These are phyloP conservation scores for Mimosa bimucronata DNA, from an alignment of 306 rosid species.

Conservation along the genomic window DNA sequence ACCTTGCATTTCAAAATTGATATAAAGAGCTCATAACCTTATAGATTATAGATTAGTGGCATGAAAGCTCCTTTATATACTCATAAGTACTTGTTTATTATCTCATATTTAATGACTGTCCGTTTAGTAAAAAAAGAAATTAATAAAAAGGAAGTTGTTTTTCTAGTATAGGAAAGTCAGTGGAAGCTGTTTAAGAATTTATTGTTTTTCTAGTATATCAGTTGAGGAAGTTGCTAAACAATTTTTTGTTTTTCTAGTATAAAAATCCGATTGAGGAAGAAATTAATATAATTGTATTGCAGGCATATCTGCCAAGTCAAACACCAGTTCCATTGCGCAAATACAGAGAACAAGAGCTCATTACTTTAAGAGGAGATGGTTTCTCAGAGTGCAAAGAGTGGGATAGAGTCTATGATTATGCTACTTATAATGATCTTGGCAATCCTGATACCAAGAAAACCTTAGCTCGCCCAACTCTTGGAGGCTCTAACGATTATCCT, in stretches of 20 bases:
- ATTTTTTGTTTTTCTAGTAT: not conserved
- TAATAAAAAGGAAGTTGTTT: too few relatives aligned
- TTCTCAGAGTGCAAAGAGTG: conserved; percentile 53
- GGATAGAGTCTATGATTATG: conserved; percentile 78
- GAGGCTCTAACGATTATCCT: conserved; percentile 65
- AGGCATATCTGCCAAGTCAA: conserved; percentile 38
- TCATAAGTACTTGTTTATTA: too few relatives aligned
- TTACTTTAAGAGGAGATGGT: conserved; percentile 68
- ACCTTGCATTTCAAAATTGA: too few relatives aligned
- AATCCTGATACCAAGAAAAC: conserved; percentile 45
- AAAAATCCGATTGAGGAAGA: not conserved
- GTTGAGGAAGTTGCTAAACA: too few relatives aligned
- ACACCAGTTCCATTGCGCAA: conserved; percentile 55
- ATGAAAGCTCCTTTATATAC: too few relatives aligned
- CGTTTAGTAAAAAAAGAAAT: too few relatives aligned
- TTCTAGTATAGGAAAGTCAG: too few relatives aligned
- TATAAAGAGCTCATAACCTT: too few relatives aligned
- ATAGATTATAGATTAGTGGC: too few relatives aligned
- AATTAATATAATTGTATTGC: not conserved
- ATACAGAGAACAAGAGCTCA: conserved; percentile 57
- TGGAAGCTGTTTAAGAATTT: too few relatives aligned
- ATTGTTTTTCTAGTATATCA: too few relatives aligned
- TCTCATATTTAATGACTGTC: too few relatives aligned
- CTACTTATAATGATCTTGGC: conserved; percentile 64
- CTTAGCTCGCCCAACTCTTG: conserved; percentile 64